Evolutionary conservation across 768 basidiomycete genomes (phyloP), one percentile per base, ranked within the genome.

Genomic region (Kwoniella shandongensis): DNA sequence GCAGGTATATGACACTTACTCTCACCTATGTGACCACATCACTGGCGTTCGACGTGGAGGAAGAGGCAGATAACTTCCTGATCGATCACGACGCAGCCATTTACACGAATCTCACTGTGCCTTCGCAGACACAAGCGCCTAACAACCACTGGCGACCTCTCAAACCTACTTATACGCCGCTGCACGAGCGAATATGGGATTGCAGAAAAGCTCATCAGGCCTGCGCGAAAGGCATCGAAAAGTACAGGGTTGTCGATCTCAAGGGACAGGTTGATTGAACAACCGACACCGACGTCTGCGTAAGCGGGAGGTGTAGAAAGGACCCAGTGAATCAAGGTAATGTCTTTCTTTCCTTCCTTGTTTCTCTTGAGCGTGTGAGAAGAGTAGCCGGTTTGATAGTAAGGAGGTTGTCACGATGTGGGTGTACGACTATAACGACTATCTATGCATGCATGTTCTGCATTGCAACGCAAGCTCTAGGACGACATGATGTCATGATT

Each of bases 161-260:
- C 83, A n/a, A 76, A 76, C 51, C 68, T 79, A 27, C 79, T 80
- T 61, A 82, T 57, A 63, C 61, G 1, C 68, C 73, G 12, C 48
- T 74, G 22, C 39, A 48, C 7, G 56, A 67, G 10, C 35, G 63
- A 10, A 51, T 72, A 36, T 78, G 77, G 72, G 78, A 80, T 58
- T 74, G 75, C 57, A 75, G 73, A 52, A 61, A 67, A 23, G 76
- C 75, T 2, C 55, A 65, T n/a, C 61, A 57, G 1, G 68, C 64
- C 22, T 61, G 97, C 56, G 77, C 80, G 20, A 82, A 84, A 64
- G 83, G 82, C 13, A 84, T 86, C 67, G 83, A 85, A 67, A 91
- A 87, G 78, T 91, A 90, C 75, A 82, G 87, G 63, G 89, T 86
- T 75, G 85, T 96, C 57, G 85, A 84, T 69, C 90, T 98, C 78